Percentiles rank a stretch among this genome's conserved stretches.
These are phyloP conservation scores for Fusarium chaquense DNA, from an alignment of 2,329 filamentous ascomycete species.

Conservation along the genomic window DNA sequence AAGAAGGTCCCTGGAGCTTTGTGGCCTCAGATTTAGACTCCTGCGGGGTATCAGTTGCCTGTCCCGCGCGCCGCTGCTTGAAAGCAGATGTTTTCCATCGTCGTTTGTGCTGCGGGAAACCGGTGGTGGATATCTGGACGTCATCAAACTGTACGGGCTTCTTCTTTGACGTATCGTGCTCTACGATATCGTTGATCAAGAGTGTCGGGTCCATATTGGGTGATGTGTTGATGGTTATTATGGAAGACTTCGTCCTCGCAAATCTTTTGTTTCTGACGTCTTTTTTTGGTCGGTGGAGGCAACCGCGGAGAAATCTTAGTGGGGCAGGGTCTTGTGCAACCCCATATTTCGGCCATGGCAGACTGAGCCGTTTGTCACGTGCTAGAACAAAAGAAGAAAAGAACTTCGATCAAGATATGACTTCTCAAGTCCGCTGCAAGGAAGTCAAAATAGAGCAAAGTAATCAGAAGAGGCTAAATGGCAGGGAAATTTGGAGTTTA, in stretches of 20 bases:
- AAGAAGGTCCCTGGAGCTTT: background rate
- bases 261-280: constrained; percentile 36
- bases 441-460: background rate
- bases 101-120: constrained; percentile 91
- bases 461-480: too few relatives aligned
- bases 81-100: constrained; percentile 80
- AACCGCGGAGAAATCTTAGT: constrained; percentile 38
- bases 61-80: constrained; percentile 67
- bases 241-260: constrained; percentile 5
- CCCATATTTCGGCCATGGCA: constrained; percentile 32
- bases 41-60: constrained; percentile 24
- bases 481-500: background rate
- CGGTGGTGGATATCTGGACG: constrained; percentile 63
- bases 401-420: background rate
- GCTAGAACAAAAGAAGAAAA: constrained; percentile 7
- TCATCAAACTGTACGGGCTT: constrained; percentile 71
- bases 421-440: background rate
- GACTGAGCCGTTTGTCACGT: constrained; percentile 38
- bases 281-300: constrained; percentile 37
- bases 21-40: constrained; percentile 2
- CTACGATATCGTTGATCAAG: constrained; percentile 81
- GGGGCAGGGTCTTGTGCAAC: constrained; percentile 33
- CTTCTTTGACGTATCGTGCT: constrained; percentile 72
- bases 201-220: constrained; percentile 59
- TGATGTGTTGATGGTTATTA: constrained; percentile 8